Base-by-base conservation (phyloP, 495 filamentous ascomycete species). In the Lasiosphaeria ovina region DNA sequence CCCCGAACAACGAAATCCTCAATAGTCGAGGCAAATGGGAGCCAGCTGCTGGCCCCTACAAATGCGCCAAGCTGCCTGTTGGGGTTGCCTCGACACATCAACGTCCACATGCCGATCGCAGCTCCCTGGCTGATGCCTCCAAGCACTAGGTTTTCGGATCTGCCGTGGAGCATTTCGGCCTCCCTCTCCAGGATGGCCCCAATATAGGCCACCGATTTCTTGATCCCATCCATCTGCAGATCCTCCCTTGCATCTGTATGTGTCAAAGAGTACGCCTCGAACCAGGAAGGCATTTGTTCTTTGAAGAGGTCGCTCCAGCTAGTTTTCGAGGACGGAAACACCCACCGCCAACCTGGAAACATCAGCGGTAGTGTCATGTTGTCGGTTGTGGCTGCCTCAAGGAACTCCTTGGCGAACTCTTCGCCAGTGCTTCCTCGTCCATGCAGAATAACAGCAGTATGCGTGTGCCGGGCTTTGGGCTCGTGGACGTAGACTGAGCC, bases 381-480 rank as follows among this genome's bases (percentile, higher is more conserved):
- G 48, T 60, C 62, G 2, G 64, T 55, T 2, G 54, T 42, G 59
- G 67, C 33, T 32, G 55, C 52, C 24, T 69, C 64, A 53, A 78
- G 69, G 32, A 83, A 67, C 10, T 85, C 81, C 17, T 73, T 64
- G 35, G 79, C 78, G 59, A 85, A 84, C 62, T 84, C 79, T 17
- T 67, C 58, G 3, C 80, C 83, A 44, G 67, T 68, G 66, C 81
- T 83, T 24, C 77, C 79, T 4, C 81, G 76, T 10, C 83, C 84
- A 61, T 85, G 83, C 4, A 84, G 75, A 14, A 85, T 63, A 54
- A 87, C 83, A 40, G 75, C 70, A 0, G 83, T 85, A 59, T 82
- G 74, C 1, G 77, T 82, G 62, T 85, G 81, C 1, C 49, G 8
- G 17, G 12, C 16, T 3, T n/a, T 64, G 57, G 73, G 57, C 65